A percentile compares a stretch with the other conserved stretches of the same genome.
Evolutionary conservation across 352 stramenopile species (phyloP).

Genomic region (Globisporangium ultimum): DNA sequence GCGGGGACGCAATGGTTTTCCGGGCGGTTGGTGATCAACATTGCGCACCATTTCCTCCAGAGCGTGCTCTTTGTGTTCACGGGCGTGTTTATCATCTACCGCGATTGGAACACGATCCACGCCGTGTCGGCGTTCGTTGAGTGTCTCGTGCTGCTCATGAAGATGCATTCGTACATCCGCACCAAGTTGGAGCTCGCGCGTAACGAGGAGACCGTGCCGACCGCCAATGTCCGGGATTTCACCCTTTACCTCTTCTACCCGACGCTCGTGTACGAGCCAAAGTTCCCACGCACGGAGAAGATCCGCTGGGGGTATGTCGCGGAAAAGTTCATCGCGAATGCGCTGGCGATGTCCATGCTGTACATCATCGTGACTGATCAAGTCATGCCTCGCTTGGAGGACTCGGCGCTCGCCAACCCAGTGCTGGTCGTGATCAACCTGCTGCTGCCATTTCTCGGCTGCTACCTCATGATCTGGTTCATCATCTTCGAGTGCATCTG

Average conservation of each 20-base stretch:
- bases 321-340: slow-evolving; percentile 76
- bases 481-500: slow-evolving; percentile 96
- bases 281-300: slow-evolving; percentile 79
- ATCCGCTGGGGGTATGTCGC: slow-evolving; percentile 86
- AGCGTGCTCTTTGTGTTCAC: slow-evolving; percentile 74
- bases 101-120: slow-evolving; percentile 75
- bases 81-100: slow-evolving; percentile 56
- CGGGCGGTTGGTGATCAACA: slow-evolving; percentile 54
- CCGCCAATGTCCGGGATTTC: slow-evolving; percentile 47
- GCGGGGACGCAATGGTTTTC: slow-evolving; percentile 31
- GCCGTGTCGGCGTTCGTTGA: slow-evolving; percentile 74
- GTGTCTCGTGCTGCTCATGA: slow-evolving; percentile 74
- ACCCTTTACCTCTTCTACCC: slow-evolving; percentile 78
- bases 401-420: slow-evolving; percentile 52
- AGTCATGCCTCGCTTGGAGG: slow-evolving; percentile 79
- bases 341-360: slow-evolving; percentile 76
- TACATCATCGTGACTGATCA: slow-evolving; percentile 91
- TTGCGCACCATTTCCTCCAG: slow-evolving; percentile 66
- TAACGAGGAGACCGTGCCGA: slow-evolving; percentile 19
- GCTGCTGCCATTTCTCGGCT: slow-evolving; percentile 90
- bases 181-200: slow-evolving; percentile 65
- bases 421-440: slow-evolving; percentile 76
- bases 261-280: slow-evolving; percentile 94
- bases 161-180: slow-evolving; percentile 83
- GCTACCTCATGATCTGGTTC: slow-evolving; percentile 96